Base-by-base conservation (phyloP, 768 basidiomycete genomes). In the Imleria badia region DNA sequence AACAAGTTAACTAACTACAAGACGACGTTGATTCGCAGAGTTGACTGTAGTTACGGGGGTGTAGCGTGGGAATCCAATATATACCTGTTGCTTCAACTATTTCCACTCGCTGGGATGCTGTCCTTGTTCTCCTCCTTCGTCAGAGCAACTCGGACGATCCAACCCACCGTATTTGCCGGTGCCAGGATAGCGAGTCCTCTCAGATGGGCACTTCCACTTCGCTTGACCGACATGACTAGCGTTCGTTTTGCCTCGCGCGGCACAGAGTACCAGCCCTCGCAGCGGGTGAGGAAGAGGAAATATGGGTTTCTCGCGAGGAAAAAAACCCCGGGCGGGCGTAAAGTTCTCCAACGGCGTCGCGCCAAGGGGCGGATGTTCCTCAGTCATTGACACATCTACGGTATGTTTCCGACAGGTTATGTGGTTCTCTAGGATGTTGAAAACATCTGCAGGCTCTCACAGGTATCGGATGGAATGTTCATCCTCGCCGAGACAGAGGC, bases 201-300 rank as follows among this genome's bases (percentile, higher is more conserved):
- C n/a, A 54, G 50, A 51, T 68, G 67, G 67, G 6, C 55, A 30
- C 52, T 59, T 17, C 68, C 66, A 14, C 41, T 60, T 30, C 56
- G 58, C n/a, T 35, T 62, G 47, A 36, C 60, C 30, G 54, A 59
- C 52, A 59, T 64, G 43, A 52, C 60, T 7, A 43, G 56, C 47
- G 57, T 70, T 14, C 85, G 94, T 8, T 85, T 80, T 66, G 77
- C 76, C 30, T 80, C 87, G 29, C 82, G 84, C 41, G 95, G 95
- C 41, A 81, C 84, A n/a, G 92, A 95, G 72, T 98, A 98, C 64
- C 95, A 98, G 69, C 95, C 95, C n/a, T 93, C 90, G 0, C 94
- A 96, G 71, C 81, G 94, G 39, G 91, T 90, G 66, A 77, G 95
- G 61, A 98, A 98, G 77, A 81, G 93, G 62, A 93, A 88, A 68